Evolutionary conservation across 2,329 filamentous ascomycete species (phyloP), one percentile per base, ranked within the genome.

Genomic region (Aspergillus uvarum): DNA sequence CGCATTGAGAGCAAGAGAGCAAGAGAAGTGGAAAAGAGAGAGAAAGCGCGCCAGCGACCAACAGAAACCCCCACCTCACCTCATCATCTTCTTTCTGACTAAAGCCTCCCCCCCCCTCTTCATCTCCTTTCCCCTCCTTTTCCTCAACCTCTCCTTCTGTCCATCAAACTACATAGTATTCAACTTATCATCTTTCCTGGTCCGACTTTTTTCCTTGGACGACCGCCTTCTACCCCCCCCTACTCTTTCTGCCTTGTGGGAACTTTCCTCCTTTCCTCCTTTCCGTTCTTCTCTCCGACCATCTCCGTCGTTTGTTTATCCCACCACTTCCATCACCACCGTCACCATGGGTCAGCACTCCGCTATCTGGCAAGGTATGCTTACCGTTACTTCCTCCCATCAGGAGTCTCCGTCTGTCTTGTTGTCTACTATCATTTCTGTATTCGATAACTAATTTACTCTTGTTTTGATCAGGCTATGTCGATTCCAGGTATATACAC

Each of bases 401-500:
- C 21, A 31, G 12, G 49, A 4, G 19, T 31, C 16, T 29, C 29
- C 5, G 19, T 51, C 26, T 24, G 42, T n/a, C 7, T 42, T 16
- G 16, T 32, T n/a, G 3, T 14, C 2, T 2, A 42, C 11, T 24
- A 7, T n/a, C 16, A 7, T 62, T 12, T 55, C 32, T 54, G 10
- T 47, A 6, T 21, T n/a, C 31, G 12, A 48, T 35, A 47, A 19
- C 38, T 49, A 38, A n/a, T 35, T 31, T 49, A 56, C 51, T 52
- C 29, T 53, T 51, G 14, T 69, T 63, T 54, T 55, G 32, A 26
- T 51, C 66, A 85, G 85, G 81, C 77, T 88, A 87, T 74, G 81
- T 87, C 76, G 85, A 87, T 76, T 77, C 80, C 64, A 87, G 85
- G 85, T 87, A 84, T 65, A 24, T 38, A 47, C 48, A 47, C 58